Conservation (phyloP, 1,284 basidiomycete species). For the Marasmius tenuissimus region DNA sequence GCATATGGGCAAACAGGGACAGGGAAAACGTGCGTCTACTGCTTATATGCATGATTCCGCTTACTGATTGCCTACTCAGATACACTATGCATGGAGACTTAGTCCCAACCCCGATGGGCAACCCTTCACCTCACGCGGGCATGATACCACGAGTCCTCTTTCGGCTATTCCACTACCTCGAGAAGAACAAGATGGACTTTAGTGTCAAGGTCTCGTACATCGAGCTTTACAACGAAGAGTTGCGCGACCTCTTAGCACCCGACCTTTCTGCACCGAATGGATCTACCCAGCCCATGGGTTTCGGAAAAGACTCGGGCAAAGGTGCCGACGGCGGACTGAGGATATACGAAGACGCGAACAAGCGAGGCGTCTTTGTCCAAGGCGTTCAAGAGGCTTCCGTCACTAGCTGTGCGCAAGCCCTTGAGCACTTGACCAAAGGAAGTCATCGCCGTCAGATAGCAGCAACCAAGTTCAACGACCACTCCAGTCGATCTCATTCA, state of each 20-base stretch:
- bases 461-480: slow-evolving; percentile 97
- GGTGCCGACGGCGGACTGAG: slow-evolving; percentile 61
- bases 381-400: slow-evolving; percentile 92
- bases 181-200: slow-evolving; percentile 77
- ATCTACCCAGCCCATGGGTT: slow-evolving; percentile 70
- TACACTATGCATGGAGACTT: slow-evolving; percentile 96
- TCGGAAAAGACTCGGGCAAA: slow-evolving; percentile 47
- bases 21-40: slow-evolving; percentile 84
- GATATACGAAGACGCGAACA: slow-evolving; percentile 90
- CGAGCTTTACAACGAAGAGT: slow-evolving; percentile 99
- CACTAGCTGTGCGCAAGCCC: slow-evolving; percentile 81
- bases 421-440: slow-evolving; percentile 85
- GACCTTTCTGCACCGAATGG: slow-evolving; percentile 67
- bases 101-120: slow-evolving; percentile 78
- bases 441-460: slow-evolving; percentile 92
- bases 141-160: slow-evolving; percentile 98
- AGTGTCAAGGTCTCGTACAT: slow-evolving; percentile 94
- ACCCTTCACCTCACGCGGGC: slow-evolving; percentile 88
- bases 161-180: slow-evolving; percentile 88
- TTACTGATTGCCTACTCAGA: slow-evolving; percentile 38
- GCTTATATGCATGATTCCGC: slow-evolving; percentile 2
- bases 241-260: slow-evolving; percentile 87
- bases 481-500: slow-evolving; percentile 96
- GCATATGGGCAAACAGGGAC: slow-evolving; percentile 99
- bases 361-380: slow-evolving; percentile 90